These are phyloP conservation scores for Kazachstania viticola DNA, from an alignment of 805 yeast genomes.

Conservation along the genomic window DNA sequence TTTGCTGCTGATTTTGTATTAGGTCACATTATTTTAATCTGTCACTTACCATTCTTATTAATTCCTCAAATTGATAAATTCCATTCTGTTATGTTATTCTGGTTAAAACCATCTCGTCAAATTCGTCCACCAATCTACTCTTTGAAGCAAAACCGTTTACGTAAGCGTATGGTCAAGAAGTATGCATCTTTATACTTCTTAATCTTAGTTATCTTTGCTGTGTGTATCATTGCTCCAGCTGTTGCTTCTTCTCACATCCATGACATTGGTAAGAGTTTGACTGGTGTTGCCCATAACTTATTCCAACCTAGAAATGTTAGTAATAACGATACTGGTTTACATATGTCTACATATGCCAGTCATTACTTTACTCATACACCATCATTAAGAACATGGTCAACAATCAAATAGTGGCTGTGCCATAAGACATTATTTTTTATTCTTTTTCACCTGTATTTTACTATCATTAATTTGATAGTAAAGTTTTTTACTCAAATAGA, in stretches of 20 bases:
- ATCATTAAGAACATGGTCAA: conserved; percentile 42
- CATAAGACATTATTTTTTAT: background rate
- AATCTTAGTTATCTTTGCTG: conserved; percentile 58
- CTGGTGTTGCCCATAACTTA: conserved; percentile 48
- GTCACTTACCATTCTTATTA: conserved; percentile 76
- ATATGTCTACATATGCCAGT: conserved; percentile 24
- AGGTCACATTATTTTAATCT: conserved; percentile 80
- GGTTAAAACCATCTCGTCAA: conserved; percentile 96
- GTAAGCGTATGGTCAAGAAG: conserved; percentile 95
- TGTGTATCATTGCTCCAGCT: conserved; percentile 84
- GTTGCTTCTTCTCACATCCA: conserved; percentile 54
- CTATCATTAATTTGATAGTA: too few relatives aligned
- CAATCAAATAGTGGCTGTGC: conserved; percentile 29
- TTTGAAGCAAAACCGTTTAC: conserved; percentile 86
- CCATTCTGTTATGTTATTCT: conserved; percentile 97
- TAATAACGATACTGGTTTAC: conserved; percentile 73
- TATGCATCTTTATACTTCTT: conserved; percentile 73
- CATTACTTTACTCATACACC: conserved; percentile 40
- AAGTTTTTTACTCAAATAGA: too few relatives aligned
- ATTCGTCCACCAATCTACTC: conserved; percentile 97
- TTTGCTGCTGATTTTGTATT: conserved; percentile 93
- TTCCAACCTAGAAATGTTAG: conserved; percentile 79
- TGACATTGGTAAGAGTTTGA: conserved; percentile 21
- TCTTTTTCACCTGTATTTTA: too few relatives aligned
- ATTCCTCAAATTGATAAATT: conserved; percentile 89